These are phyloP conservation scores for Cystofilobasidium macerans DNA, from an alignment of 768 basidiomycete species.

Conservation along the genomic window DNA sequence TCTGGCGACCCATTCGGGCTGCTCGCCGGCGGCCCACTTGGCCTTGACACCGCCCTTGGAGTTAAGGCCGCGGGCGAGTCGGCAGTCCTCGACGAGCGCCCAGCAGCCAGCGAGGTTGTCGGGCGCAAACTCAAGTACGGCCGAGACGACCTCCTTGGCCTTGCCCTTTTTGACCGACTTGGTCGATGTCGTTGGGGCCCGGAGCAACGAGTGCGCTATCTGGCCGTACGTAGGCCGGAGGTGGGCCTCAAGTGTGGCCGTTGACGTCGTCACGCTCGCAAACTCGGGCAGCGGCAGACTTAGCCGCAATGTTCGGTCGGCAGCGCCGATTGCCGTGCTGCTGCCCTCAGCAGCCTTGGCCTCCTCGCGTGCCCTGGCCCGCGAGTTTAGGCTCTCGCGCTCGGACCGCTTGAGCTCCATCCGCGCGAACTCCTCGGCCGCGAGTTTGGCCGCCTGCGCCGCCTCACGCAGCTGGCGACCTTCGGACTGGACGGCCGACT, in stretches of 20 bases:
- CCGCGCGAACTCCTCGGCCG: constrained; percentile 17
- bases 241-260: background rate
- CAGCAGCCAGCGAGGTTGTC: constrained; percentile 23
- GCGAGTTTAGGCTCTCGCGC: background rate
- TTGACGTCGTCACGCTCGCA: background rate
- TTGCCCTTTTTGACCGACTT: constrained; percentile 4
- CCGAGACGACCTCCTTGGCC: constrained; percentile 18
- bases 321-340: background rate
- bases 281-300: constrained; percentile 15
- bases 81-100: constrained; percentile 24
- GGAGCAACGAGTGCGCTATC: constrained; percentile 8
- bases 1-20: constrained; percentile 23
- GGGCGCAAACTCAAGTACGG: constrained; percentile 21
- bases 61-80: background rate
- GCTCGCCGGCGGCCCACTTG: constrained; percentile 19
- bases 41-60: constrained; percentile 8
- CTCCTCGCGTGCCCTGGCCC: background rate
- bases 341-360: background rate
- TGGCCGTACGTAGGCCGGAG: constrained; percentile 15
- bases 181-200: background rate
- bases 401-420: constrained; percentile 9
- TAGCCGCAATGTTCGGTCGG: constrained; percentile 16
- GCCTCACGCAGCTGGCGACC: constrained; percentile 22
- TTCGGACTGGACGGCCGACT: constrained; percentile 21
- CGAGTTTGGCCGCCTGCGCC: constrained; percentile 16